A percentile compares a stretch with the other conserved stretches of the same genome.
Conservation (phyloP, 352 stramenopile species). For the Phytopythium litorale region DNA sequence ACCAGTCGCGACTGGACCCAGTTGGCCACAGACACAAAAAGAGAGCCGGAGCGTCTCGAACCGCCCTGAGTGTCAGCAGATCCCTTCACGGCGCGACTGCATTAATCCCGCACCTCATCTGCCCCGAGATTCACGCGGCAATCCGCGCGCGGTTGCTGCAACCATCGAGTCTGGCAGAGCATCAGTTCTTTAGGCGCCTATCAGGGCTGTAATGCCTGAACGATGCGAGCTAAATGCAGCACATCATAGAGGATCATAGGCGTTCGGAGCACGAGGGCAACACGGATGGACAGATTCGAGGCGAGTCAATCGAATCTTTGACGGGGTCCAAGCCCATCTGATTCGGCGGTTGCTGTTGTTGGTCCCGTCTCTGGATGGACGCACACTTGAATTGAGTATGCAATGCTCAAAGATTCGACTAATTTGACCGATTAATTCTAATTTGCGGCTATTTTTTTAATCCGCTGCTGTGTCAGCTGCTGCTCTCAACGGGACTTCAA, state of each 20-base stretch:
- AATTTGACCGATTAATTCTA: neutral
- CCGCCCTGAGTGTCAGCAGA: neutral
- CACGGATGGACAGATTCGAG: neutral
- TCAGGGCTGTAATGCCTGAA: neutral
- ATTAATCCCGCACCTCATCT: neutral
- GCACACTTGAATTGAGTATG: neutral
- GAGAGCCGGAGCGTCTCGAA: neutral
- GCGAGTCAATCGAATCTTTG: neutral
- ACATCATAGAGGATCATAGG: neutral
- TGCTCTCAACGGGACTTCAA: too few species aligned
- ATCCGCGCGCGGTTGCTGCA: neutral
- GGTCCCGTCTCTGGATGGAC: neutral
- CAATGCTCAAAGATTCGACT: neutral
- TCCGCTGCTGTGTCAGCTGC: too few species aligned
- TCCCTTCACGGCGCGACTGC: neutral
- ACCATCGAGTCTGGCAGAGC: neutral
- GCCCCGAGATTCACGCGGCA: neutral
- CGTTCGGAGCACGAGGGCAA: too few species aligned
- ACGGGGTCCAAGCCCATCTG: neutral
- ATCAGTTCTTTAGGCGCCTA: neutral
- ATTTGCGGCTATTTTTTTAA: neutral
- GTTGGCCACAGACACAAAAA: neutral
- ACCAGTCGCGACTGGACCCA: neutral
- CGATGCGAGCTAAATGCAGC: neutral
- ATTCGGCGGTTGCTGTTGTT: neutral